A percentile compares a stretch with the other conserved stretches of the same genome.
These are phyloP conservation scores for Suillus plorans DNA, from an alignment of 768 basidiomycete species.

Conservation along the genomic window DNA sequence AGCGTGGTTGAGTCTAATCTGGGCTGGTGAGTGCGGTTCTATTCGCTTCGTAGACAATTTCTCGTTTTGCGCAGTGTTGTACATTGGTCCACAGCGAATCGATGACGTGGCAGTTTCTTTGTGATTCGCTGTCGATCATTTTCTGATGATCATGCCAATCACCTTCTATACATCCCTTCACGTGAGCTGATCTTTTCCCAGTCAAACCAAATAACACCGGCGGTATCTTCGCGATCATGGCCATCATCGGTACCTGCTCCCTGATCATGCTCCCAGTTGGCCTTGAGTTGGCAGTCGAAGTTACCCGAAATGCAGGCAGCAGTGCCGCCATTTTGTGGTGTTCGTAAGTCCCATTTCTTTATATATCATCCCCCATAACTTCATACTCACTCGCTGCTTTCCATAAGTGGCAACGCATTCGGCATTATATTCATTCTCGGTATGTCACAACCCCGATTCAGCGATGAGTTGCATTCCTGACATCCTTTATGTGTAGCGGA, in stretches of 20 bases:
- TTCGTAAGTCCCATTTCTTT: constrained; percentile 42
- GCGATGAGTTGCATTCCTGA: constrained; percentile 2
- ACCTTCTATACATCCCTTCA: background rate
- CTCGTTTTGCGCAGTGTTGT: background rate
- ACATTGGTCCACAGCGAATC: background rate
- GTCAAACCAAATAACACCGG: constrained; percentile 61
- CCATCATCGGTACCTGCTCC: constrained; percentile 63
- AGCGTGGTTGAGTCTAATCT: constrained; percentile 74
- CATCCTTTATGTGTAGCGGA: constrained; percentile 41
- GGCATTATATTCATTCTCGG: constrained; percentile 63
- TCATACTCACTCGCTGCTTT: background rate
- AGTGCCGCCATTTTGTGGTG: constrained; percentile 80
- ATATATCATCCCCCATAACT: background rate
- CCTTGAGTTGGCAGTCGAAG: constrained; percentile 76
- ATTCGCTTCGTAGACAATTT: background rate
- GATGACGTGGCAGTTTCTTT: background rate
- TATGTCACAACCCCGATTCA: constrained; percentile 29
- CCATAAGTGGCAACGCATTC: constrained; percentile 60
- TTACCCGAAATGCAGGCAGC: constrained; percentile 77
- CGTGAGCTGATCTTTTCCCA: constrained; percentile 25
- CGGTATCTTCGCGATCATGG: constrained; percentile 65
- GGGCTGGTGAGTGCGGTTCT: constrained; percentile 58
- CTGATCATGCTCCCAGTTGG: constrained; percentile 73
- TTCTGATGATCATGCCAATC: background rate
- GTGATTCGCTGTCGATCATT: background rate